Conservation (phyloP, 2,329 filamentous ascomycete genomes). For the Ceratocystis lukuohia region DNA sequence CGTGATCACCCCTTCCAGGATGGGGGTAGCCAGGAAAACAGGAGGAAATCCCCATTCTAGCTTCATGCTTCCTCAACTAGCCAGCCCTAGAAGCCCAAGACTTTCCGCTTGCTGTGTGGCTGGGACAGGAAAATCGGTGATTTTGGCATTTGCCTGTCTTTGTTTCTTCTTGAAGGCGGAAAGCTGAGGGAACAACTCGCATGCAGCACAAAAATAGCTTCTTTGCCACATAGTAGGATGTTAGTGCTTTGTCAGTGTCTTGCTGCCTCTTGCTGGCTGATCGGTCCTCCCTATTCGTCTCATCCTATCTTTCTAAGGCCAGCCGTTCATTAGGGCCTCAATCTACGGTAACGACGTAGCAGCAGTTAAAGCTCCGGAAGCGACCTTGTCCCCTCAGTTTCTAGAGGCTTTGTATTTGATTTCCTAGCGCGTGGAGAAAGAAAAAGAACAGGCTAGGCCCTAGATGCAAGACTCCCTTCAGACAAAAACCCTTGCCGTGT, state of each 20-base stretch:
- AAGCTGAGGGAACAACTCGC: too few relatives aligned
- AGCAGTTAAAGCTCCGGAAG: too few relatives aligned
- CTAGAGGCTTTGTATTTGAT: too few relatives aligned
- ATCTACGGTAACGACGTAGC: not conserved
- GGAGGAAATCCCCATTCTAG: not conserved
- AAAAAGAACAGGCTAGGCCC: not conserved
- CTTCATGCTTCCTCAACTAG: not conserved
- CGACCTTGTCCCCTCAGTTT: too few relatives aligned
- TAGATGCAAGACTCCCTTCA: not conserved
- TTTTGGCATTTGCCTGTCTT: not conserved
- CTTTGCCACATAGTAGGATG: too few relatives aligned
- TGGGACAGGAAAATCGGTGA: not conserved
- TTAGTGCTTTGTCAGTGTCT: too few relatives aligned
- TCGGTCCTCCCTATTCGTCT: not conserved
- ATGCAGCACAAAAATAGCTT: too few relatives aligned
- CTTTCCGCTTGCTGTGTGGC: not conserved
- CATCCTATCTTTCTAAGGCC: not conserved
- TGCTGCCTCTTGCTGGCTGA: not conserved
- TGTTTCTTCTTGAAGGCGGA: not conserved
- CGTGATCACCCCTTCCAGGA: not conserved
- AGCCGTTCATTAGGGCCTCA: not conserved
- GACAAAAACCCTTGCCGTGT: too few relatives aligned
- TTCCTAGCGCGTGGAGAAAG: not conserved
- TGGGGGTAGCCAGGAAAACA: not conserved
- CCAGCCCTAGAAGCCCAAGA: not conserved